Base-by-base conservation (phyloP, 495 filamentous ascomycete genomes). In the Neurospora tetraspora region DNA sequence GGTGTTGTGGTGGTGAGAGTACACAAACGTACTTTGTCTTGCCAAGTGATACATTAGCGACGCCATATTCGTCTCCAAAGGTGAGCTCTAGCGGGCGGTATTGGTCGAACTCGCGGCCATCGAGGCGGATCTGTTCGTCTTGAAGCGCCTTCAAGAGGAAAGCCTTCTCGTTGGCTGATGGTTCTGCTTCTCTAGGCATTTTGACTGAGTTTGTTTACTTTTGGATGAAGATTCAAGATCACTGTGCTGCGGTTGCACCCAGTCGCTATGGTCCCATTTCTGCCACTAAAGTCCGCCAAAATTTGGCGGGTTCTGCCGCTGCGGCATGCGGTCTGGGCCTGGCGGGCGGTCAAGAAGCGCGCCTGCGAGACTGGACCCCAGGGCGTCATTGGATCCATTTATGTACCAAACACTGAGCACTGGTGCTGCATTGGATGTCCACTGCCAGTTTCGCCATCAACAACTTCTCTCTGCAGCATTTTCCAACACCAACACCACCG, bases 171-270 rank as follows among this genome's bases (percentile, higher is more conserved):
- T 91, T 90, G 74, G 88, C 84, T n/a, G 93, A 93, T 69, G 92
- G 91, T 74, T 92, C 91, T 68, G 88, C 89, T 90, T 97, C 94
- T 85, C 91, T 92, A 75, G 95, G 94, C 95, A 97, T 97, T 70
- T 47, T 81, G 72, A 69, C 39, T 70, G 53, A 34, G 2, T 61
- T 27, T 39, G 40, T 69, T 69, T 43, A 72, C 68, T 72, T 39
- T 36, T 37, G 68, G 71, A 53, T 71, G 40, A 61, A 69, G 45
- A 12, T 71, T 68, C 40, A 74, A 70, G 39, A 68, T 77, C 65
- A 74, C 70, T 45, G 45, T 53, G 20, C 45, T 53, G 45, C 20
- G 20, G 61, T 76, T 65, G 61, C 43, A 71, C 34, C 34, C 43
- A 71, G 74, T 68, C 76, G 75, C 45, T 71, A 69, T 71, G 71